Percentiles rank a stretch among this genome's conserved stretches.
phyloP scores from a whole-genome alignment of 192 early-diverging fungal genomes.

The Coemansia asiatica region DNA sequence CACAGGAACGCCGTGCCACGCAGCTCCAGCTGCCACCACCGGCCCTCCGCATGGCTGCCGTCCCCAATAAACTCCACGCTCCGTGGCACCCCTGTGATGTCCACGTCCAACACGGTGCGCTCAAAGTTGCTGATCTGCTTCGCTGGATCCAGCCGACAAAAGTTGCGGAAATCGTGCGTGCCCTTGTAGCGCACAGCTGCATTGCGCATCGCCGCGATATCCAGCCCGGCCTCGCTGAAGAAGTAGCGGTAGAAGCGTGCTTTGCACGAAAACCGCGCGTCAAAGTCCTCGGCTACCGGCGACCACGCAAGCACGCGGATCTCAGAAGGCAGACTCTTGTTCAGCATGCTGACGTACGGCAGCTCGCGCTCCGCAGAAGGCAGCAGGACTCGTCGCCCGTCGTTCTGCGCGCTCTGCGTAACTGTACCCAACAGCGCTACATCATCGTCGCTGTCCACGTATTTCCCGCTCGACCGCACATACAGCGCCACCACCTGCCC shows the following conservation, averaged over 20 bases:
- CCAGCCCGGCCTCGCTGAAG: slow-evolving; percentile 64
- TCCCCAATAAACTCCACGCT: slow-evolving; percentile 34
- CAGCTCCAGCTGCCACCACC: slow-evolving; percentile 68
- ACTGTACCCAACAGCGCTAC: slow-evolving; percentile 13
- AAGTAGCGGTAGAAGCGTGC: slow-evolving; percentile 91
- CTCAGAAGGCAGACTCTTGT: slow-evolving; percentile 79
- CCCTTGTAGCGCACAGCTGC: slow-evolving; percentile 74
- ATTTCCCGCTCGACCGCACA: slow-evolving; percentile 64
- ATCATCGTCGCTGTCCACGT: slow-evolving; percentile 32
- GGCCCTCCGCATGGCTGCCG: slow-evolving; percentile 11
- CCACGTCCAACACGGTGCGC: slow-evolving; percentile 67
- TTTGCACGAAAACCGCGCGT: slow-evolving; percentile 83
- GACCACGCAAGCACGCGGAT: slow-evolving; percentile 93
- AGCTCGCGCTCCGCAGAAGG: slow-evolving; percentile 58
- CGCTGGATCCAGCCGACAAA: slow-evolving; percentile 90
- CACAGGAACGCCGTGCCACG: slow-evolving; percentile 90
- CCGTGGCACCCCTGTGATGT: slow-evolving; percentile 55
- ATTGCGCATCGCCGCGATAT: slow-evolving; percentile 74
- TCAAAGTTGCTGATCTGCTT: slow-evolving; percentile 81
- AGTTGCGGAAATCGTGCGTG: slow-evolving; percentile 90
- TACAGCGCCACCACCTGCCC: slow-evolving; percentile 85
- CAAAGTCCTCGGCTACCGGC: slow-evolving; percentile 72
- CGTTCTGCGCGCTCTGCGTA: slow-evolving; percentile 29
- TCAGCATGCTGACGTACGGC: slow-evolving; percentile 80
- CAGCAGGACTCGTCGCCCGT: slow-evolving; percentile 20